Conservation (phyloP, 2,329 filamentous ascomycete genomes). For the Chalara sp. region DNA sequence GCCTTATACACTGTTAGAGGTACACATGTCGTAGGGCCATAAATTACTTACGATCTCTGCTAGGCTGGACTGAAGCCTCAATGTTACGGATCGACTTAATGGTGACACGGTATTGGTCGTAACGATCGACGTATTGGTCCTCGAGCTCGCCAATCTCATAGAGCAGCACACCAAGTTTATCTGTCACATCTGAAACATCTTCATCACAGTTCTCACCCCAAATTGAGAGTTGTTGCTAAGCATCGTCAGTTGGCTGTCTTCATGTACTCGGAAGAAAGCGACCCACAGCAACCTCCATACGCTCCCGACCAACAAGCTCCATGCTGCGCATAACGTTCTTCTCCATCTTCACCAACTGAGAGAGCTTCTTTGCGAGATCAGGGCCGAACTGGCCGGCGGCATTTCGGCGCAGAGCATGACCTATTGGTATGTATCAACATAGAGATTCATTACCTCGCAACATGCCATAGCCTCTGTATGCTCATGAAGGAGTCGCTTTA, state of each 20-base stretch:
- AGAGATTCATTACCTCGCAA: neutral
- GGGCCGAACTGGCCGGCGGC: slow-evolving; percentile 68
- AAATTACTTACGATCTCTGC: slow-evolving; percentile 73
- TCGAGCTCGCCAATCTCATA: slow-evolving; percentile 93
- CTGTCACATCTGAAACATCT: slow-evolving; percentile 96
- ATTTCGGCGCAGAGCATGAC: slow-evolving; percentile 69
- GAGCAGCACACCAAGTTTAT: slow-evolving; percentile 95
- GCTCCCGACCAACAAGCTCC: slow-evolving; percentile 88
- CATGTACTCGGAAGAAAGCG: neutral
- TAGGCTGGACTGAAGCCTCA: slow-evolving; percentile 95
- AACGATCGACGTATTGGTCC: slow-evolving; percentile 94
- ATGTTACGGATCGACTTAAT: slow-evolving; percentile 99
- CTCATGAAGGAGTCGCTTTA: too few species aligned
- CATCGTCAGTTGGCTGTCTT: slow-evolving; percentile 9
- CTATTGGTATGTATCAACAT: slow-evolving; percentile 55
- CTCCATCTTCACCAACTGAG: slow-evolving; percentile 99
- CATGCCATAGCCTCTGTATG: too few species aligned
- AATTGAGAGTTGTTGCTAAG: slow-evolving; percentile 92
- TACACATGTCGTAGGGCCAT: neutral
- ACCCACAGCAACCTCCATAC: slow-evolving; percentile 96
- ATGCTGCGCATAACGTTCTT: slow-evolving; percentile 99
- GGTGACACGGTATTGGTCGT: slow-evolving; percentile 97
- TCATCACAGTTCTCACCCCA: slow-evolving; percentile 96
- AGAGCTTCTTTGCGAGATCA: slow-evolving; percentile 95
- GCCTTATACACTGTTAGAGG: slow-evolving; percentile 43